Evolutionary conservation across 1,139 yeast species (phyloP), one percentile per base, ranked within the genome.

Genomic region (Yamadazyma songkhlaensis): DNA sequence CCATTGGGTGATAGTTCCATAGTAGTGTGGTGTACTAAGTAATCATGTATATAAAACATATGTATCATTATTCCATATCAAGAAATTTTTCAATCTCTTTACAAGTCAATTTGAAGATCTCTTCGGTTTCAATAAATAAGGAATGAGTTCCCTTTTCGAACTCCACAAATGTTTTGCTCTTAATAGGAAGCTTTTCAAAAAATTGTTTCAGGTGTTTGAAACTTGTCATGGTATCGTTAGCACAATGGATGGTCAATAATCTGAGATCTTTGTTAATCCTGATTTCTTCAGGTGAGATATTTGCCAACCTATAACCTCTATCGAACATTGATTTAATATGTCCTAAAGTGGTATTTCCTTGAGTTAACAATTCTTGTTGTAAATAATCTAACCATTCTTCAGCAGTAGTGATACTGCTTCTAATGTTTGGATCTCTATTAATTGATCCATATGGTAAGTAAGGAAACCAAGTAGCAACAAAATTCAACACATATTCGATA

Each of bases 101-200:
- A 34, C 45, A 43, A 4, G 51, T 46, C 17, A 41, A 38, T n/a
- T 44, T 22, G 37, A 51, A 53, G 6, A 48, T 43, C 15, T 45
- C 43, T 3, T 55, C 59, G 3, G 46, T 46, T 39, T 54, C 60
- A 31, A 54, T 46, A 31, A 53, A 51, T 20, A 55, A 41, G 2
- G 59, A 50, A 42, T 55, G 60, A 7, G 44, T 48, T 6, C 50
- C 51, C 25, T 47, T 36, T 5, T 47, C 39, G 25, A 52, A 36
- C 6, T 26, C 25, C 1, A 45, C 43, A 34, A 49, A 49, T 29
- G 45, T 31, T 31, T 55, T 55, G 7, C 43, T 6, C 9, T 36
- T 23, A 9, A 52, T 35, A 6, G 51, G 40, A 7, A 53, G 30
- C 17, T 41, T 44, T 5, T 54, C 40, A 23, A 45, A 48, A 33